These are phyloP conservation scores for Candida tibetensis DNA, from an alignment of 805 yeast genomes.

Conservation along the genomic window DNA sequence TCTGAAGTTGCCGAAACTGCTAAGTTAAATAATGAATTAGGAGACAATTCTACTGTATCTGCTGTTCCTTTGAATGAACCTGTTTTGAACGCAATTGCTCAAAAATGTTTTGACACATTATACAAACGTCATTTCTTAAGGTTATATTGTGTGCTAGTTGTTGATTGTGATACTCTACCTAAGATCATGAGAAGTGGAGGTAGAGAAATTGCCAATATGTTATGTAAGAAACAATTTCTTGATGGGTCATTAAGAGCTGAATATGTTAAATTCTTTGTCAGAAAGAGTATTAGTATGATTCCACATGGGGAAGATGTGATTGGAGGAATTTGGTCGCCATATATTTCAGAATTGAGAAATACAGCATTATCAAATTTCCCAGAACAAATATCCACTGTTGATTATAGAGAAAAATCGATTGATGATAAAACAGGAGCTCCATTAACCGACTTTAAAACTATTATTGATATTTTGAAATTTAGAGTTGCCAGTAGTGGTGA, in stretches of 20 bases:
- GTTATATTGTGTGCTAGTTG: conserved; percentile 76
- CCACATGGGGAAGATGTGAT: conserved; percentile 72
- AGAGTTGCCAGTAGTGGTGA: conserved; percentile 74
- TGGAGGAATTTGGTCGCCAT: conserved; percentile 85
- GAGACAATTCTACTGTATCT: conserved; percentile 16
- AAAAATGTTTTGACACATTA: conserved; percentile 42
- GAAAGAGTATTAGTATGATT: conserved; percentile 59
- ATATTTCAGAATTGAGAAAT: conserved; percentile 63
- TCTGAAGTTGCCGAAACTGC: conserved; percentile 11
- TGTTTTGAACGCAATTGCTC: conserved; percentile 41
- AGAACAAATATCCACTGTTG: conserved; percentile 78
- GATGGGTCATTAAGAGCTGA: conserved; percentile 78
- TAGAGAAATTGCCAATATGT: conserved; percentile 87
- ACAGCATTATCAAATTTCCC: conserved; percentile 61
- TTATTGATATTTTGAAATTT: conserved; percentile 74
- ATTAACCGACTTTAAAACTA: conserved; percentile 65
- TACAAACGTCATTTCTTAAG: conserved; percentile 63
- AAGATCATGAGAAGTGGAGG: conserved; percentile 83
- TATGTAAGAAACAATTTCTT: conserved; percentile 70
- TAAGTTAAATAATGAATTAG: conserved; percentile 13
- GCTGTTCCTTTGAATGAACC: conserved; percentile 44
- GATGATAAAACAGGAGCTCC: conserved; percentile 80
- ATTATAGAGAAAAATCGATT: conserved; percentile 66
- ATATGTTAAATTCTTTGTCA: conserved; percentile 75
- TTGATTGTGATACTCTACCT: conserved; percentile 79